These are phyloP conservation scores for Penicillium fimorum DNA, from an alignment of 495 filamentous ascomycete species.

Conservation along the genomic window DNA sequence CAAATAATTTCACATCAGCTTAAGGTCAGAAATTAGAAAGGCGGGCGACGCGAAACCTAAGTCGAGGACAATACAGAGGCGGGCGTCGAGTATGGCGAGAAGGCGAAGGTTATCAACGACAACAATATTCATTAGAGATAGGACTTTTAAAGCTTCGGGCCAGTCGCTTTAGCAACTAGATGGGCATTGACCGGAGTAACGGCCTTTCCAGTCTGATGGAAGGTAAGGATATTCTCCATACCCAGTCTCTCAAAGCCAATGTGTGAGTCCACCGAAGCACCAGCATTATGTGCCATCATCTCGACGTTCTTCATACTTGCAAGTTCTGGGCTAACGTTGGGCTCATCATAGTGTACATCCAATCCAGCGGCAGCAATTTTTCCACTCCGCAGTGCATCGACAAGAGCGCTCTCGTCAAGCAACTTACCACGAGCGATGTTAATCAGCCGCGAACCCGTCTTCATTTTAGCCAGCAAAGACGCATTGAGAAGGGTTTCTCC, in stretches of 20 bases:
- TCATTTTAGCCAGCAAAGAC: constrained; percentile 51
- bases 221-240: constrained; percentile 69
- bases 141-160: constrained; percentile 18
- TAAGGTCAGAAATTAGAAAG: not conserved
- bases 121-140: not conserved
- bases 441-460: constrained; percentile 59
- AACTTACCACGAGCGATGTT: constrained; percentile 72
- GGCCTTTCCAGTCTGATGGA: constrained; percentile 51
- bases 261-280: constrained; percentile 68
- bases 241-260: constrained; percentile 69
- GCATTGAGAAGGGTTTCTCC: constrained; percentile 56
- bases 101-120: too few species aligned
- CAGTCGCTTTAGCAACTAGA: constrained; percentile 33
- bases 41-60: too few species aligned
- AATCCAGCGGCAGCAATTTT: constrained; percentile 56
- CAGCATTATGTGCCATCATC: constrained; percentile 69
- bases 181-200: constrained; percentile 67
- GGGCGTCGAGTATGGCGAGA: too few species aligned
- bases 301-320: constrained; percentile 54
- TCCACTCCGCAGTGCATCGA: constrained; percentile 58
- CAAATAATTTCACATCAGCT: not conserved
- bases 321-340: constrained; percentile 45
- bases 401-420: constrained; percentile 67
- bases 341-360: constrained; percentile 66
- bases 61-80: too few species aligned